phyloP scores from a whole-genome alignment of 257 asterid genomes.

The Nicotiana knightiana region DNA sequence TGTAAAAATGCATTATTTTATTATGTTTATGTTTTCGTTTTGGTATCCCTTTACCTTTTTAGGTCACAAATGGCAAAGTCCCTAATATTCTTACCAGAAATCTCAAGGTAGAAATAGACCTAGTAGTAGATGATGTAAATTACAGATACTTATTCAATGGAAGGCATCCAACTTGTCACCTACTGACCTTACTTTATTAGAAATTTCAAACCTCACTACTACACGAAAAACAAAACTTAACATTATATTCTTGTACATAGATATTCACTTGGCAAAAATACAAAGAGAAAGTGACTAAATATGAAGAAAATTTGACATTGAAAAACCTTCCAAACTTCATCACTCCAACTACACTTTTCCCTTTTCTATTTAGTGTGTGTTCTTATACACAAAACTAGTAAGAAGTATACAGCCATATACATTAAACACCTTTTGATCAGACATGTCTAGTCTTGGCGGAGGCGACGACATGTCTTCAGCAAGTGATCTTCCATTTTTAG shows the following conservation, averaged over 20 bases:
- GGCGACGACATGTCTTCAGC: slow-evolving; percentile 41
- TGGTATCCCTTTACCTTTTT: too few species aligned
- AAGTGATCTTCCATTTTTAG: slow-evolving; percentile 64
- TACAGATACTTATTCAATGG: slow-evolving; percentile 8
- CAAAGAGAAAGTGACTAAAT: not conserved
- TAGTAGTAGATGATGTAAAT: not conserved
- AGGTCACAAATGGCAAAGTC: not conserved
- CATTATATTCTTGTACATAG: not conserved
- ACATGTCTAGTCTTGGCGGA: not conserved
- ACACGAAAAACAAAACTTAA: slow-evolving; percentile 41
- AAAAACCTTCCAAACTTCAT: not conserved
- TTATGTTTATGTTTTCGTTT: too few species aligned
- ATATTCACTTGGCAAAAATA: not conserved
- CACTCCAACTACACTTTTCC: not conserved
- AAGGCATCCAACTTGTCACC: slow-evolving; percentile 77
- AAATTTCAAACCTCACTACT: slow-evolving; percentile 29
- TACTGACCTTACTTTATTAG: slow-evolving; percentile 29
- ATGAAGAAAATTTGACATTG: not conserved
- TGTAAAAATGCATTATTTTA: too few species aligned
- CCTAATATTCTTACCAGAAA: not conserved
- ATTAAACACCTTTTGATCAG: not conserved
- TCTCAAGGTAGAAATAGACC: not conserved
- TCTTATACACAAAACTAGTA: not conserved
- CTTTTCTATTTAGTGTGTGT: not conserved
- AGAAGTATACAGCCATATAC: not conserved